Evolutionary conservation across 1,284 basidiomycete genomes (phyloP).

Genomic region (Pholiota adiposa): DNA sequence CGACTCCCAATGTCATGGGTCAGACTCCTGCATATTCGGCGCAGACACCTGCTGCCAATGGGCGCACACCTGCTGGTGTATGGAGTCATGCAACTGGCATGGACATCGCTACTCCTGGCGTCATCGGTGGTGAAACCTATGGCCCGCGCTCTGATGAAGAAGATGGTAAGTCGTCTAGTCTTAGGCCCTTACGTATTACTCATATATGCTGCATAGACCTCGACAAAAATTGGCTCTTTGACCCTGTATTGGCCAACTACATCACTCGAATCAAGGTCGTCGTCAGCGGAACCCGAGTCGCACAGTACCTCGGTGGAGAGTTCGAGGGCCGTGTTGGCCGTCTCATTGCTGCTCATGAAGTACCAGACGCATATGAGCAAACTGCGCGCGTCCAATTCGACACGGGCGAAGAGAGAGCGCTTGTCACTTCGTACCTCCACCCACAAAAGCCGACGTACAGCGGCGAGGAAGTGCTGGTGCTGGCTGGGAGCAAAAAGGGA

Average conservation of each 20-base stretch:
- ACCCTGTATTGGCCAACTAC: conserved; percentile 37
- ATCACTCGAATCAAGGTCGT: conserved; percentile 52
- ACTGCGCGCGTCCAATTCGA: conserved; percentile 44
- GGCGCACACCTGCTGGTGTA: conserved; percentile 32
- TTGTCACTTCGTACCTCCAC: conserved; percentile 42
- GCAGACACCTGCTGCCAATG: conserved; percentile 38
- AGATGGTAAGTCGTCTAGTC: conserved; percentile 19
- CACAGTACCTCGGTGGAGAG: conserved; percentile 57
- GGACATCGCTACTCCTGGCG: conserved; percentile 47
- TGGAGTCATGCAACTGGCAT: conserved; percentile 17
- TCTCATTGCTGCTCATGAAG: conserved; percentile 37
- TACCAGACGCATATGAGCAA: conserved; percentile 38
- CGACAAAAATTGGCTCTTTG: conserved; percentile 52
- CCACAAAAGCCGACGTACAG: conserved; percentile 41
- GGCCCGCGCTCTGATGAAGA: conserved; percentile 13
- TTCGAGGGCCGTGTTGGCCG: conserved; percentile 54
- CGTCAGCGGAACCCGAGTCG: conserved; percentile 50
- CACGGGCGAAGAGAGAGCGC: conserved; percentile 34
- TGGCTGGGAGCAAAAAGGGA: conserved; percentile 39
- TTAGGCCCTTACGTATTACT: neutral
- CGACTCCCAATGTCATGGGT: conserved; percentile 48
- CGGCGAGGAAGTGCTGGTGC: conserved; percentile 44
- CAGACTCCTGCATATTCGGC: conserved; percentile 41
- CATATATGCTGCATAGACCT: conserved; percentile 27
- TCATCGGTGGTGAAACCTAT: conserved; percentile 14